A percentile compares a stretch with the other conserved stretches of the same genome.
phyloP scores from a whole-genome alignment of 139 green algal genomes.

The Chlorella sorokiniana region DNA sequence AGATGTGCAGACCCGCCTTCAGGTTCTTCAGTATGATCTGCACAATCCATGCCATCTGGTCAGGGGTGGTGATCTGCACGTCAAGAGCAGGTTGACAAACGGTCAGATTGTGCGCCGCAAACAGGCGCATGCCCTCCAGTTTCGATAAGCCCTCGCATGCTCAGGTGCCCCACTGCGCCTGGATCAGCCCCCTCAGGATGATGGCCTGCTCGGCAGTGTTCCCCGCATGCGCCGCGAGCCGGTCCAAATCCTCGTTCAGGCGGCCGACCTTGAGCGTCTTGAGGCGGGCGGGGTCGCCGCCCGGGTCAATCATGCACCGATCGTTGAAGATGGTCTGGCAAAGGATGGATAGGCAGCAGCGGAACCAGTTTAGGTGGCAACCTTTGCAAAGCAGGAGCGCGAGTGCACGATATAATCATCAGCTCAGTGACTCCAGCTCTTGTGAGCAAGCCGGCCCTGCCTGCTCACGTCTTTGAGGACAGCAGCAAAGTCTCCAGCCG shows the following conservation, averaged over 20 bases:
- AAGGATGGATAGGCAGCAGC: background rate
- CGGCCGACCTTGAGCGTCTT: constrained; percentile 52
- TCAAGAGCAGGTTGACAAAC: background rate
- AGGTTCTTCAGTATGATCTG: constrained; percentile 76
- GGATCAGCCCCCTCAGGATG: background rate
- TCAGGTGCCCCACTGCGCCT: background rate
- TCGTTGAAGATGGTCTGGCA: constrained; percentile 55
- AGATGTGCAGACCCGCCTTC: no score
- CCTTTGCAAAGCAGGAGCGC: background rate
- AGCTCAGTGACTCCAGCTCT: background rate
- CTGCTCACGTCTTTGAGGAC: constrained; percentile 19
- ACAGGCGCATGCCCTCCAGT: background rate
- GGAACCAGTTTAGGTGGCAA: background rate
- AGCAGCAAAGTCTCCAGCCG: constrained; percentile 8
- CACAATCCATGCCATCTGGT: constrained; percentile 73
- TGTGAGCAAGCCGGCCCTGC: background rate
- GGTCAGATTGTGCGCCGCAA: background rate
- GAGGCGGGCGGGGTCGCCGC: background rate
- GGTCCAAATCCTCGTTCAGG: constrained; percentile 67
- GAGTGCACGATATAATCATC: background rate
- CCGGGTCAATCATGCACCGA: constrained; percentile 27
- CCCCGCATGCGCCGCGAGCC: constrained; percentile 42
- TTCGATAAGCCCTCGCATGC: background rate
- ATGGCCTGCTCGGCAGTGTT: constrained; percentile 36
- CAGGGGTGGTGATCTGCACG: constrained; percentile 33